phyloP scores from a whole-genome alignment of 2,329 filamentous ascomycete species.

The Colletotrichum sansevieriae region DNA sequence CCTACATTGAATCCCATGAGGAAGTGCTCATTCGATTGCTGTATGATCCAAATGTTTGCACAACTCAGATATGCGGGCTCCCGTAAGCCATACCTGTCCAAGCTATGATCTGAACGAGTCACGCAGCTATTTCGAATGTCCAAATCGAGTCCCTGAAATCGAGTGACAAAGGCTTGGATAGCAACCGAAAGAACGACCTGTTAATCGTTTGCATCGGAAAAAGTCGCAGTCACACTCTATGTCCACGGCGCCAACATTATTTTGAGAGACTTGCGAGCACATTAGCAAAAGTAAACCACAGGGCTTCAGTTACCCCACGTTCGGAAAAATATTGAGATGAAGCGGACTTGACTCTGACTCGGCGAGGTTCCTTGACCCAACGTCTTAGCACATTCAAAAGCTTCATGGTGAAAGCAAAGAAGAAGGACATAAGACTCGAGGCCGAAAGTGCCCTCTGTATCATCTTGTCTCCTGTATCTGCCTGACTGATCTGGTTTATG shows the following conservation, averaged over 20 bases:
- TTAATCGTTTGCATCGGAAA: constrained; percentile 67
- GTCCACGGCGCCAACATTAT: constrained; percentile 66
- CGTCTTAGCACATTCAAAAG: constrained; percentile 74
- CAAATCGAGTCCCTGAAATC: constrained; percentile 64
- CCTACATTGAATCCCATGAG: constrained; percentile 61
- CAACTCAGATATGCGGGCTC: constrained; percentile 45
- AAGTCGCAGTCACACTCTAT: constrained; percentile 65
- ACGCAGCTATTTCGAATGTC: constrained; percentile 58
- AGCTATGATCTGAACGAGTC: constrained; percentile 51
- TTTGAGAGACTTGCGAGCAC: constrained; percentile 66
- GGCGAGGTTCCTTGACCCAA: constrained; percentile 68
- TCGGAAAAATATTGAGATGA: constrained; percentile 54
- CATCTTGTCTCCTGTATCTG: too few species aligned
- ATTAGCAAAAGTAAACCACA: constrained; percentile 53
- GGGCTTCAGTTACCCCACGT: constrained; percentile 65
- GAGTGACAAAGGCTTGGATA: constrained; percentile 65
- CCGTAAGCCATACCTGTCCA: neutral
- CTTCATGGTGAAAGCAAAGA: constrained; percentile 61
- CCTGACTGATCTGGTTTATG: neutral
- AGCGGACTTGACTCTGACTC: constrained; percentile 59
- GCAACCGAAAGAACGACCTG: constrained; percentile 68
- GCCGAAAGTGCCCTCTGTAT: constrained; percentile 41
- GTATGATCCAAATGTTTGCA: constrained; percentile 66
- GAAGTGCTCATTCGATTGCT: constrained; percentile 64
- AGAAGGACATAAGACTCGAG: constrained; percentile 42